Evolutionary conservation across 768 basidiomycete genomes (phyloP).

Genomic region (Phylloporus sp.): DNA sequence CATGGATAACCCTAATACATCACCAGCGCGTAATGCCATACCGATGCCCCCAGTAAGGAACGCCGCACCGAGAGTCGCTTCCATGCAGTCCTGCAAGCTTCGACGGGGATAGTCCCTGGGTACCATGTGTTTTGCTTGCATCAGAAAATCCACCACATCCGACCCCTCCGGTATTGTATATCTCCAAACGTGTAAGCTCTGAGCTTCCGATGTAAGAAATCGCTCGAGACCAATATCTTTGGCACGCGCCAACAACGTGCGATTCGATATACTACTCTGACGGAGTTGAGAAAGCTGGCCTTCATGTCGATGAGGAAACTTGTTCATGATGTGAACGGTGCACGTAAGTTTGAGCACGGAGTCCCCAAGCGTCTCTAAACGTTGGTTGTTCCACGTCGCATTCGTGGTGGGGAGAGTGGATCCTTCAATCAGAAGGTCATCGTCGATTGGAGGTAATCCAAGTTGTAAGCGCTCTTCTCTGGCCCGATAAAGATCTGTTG

Average conservation of each 20-base stretch:
- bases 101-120: slow-evolving; percentile 56
- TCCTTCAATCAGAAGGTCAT: slow-evolving; percentile 63
- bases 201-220: slow-evolving; percentile 59
- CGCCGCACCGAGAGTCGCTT: slow-evolving; percentile 76
- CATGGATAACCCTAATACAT: slow-evolving; percentile 62
- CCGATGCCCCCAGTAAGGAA: slow-evolving; percentile 70
- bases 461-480: slow-evolving; percentile 49
- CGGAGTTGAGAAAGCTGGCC: slow-evolving; percentile 73
- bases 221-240: slow-evolving; percentile 58
- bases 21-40: slow-evolving; percentile 63
- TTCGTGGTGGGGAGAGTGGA: slow-evolving; percentile 66
- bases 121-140: slow-evolving; percentile 29
- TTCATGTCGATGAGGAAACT: slow-evolving; percentile 74
- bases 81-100: slow-evolving; percentile 85
- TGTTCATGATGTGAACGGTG: slow-evolving; percentile 74
- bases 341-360: slow-evolving; percentile 74
- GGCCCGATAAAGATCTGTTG: slow-evolving; percentile 64
- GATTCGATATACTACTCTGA: slow-evolving; percentile 64
- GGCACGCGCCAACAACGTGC: slow-evolving; percentile 63
- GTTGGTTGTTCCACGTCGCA: slow-evolving; percentile 74
- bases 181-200: slow-evolving; percentile 55
- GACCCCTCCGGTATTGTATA: slow-evolving; percentile 41
- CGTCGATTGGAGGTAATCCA: slow-evolving; percentile 55
- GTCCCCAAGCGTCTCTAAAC: slow-evolving; percentile 85
- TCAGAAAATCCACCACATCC: slow-evolving; percentile 30